phyloP scores from a whole-genome alignment of 768 basidiomycete genomes.

The Rhizopogon vulgaris region DNA sequence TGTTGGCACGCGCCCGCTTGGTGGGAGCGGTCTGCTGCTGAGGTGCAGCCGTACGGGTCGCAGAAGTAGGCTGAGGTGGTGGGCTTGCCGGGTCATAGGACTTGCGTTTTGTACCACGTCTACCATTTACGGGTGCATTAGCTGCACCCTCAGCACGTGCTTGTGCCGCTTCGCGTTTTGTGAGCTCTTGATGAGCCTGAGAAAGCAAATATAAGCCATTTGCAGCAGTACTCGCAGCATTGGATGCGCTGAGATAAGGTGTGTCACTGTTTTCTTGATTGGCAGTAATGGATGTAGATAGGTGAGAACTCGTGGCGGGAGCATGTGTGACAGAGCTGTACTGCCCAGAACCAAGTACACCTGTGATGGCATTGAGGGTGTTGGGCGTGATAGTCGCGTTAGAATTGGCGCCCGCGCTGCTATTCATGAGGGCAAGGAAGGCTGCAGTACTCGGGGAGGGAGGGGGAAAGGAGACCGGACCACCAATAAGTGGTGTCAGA shows the following conservation, averaged over 20 bases:
- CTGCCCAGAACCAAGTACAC: constrained; percentile 50
- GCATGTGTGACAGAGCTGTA: constrained; percentile 26
- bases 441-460: constrained; percentile 87
- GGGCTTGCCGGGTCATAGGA: constrained; percentile 41
- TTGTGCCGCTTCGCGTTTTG: constrained; percentile 87
- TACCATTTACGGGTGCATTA: constrained; percentile 20
- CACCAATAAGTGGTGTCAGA: constrained; percentile 74
- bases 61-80: constrained; percentile 21
- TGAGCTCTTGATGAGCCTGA: constrained; percentile 94
- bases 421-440: constrained; percentile 88
- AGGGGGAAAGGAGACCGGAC: constrained; percentile 72
- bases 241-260: constrained; percentile 40
- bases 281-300: constrained; percentile 29
- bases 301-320: constrained; percentile 27
- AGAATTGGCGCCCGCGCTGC: constrained; percentile 27
- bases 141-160: constrained; percentile 46
- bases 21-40: constrained; percentile 14
- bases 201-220: constrained; percentile 92
- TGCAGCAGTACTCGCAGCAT: constrained; percentile 65
- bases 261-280: constrained; percentile 25
- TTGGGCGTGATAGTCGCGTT: constrained; percentile 55
- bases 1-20: constrained; percentile 35
- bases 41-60: constrained; percentile 16
- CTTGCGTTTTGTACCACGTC: constrained; percentile 70
- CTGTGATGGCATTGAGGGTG: constrained; percentile 58